Percentiles rank a stretch among this genome's conserved stretches.
phyloP scores from a whole-genome alignment of 2,329 filamentous ascomycete genomes.

The Cytospora schulzeri region DNA sequence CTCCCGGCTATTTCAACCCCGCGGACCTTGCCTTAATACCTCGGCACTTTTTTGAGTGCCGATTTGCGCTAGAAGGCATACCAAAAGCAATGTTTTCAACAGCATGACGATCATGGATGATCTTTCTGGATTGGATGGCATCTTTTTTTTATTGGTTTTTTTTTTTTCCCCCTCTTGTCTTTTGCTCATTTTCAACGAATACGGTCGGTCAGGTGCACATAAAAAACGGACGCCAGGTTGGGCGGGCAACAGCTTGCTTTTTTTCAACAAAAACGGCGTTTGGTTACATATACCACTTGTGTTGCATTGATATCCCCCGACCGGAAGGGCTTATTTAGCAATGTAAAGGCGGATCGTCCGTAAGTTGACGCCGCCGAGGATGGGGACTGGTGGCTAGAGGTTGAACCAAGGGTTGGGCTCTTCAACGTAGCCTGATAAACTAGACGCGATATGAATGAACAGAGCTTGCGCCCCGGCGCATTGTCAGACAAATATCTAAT shows the following conservation, averaged over 20 bases:
- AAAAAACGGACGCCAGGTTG: conserved; percentile 14
- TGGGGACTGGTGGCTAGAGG: background rate
- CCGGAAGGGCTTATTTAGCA: conserved; percentile 23
- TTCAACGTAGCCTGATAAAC: conserved; percentile 26
- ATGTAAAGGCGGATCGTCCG: background rate
- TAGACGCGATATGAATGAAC: conserved; percentile 17
- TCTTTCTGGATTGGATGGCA: conserved; percentile 13
- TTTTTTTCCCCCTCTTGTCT: background rate
- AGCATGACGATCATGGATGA: conserved; percentile 31
- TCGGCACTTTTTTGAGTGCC: conserved; percentile 2
- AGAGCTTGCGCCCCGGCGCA: background rate
- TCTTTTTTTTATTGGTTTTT: conserved; percentile 5
- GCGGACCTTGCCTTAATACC: conserved; percentile 15
- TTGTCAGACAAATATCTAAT: background rate
- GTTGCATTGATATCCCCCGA: conserved; percentile 28
- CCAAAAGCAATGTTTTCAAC: conserved; percentile 36
- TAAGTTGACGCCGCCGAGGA: background rate
- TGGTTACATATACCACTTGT: conserved; percentile 26
- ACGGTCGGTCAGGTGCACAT: conserved; percentile 10
- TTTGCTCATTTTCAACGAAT: background rate
- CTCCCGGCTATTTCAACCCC: conserved; percentile 26
- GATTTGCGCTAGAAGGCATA: conserved; percentile 12
- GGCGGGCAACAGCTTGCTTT: conserved; percentile 26
- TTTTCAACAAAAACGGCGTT: conserved; percentile 31
- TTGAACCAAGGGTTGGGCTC: conserved; percentile 19